A percentile compares a stretch with the other conserved stretches of the same genome.
phyloP scores from a whole-genome alignment of 1,284 basidiomycete species.

The Cutaneotrichosporon cavernicola region DNA sequence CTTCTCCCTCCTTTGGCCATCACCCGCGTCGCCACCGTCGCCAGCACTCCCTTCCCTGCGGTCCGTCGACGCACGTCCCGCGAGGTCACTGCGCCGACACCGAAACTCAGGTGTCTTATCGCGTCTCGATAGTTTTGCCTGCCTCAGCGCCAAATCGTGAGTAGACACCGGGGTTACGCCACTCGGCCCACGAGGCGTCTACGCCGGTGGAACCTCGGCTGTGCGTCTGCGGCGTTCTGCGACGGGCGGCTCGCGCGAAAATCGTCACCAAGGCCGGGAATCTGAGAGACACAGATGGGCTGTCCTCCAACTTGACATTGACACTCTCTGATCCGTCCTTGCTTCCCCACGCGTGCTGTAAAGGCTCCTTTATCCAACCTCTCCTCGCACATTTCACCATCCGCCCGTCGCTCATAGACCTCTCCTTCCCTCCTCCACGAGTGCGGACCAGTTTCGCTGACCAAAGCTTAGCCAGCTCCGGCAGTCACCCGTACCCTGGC shows the following conservation, averaged over 20 bases:
- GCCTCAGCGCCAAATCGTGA: not conserved
- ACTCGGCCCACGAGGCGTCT: not conserved
- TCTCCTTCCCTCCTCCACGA: not conserved
- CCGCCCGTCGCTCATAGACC: no score
- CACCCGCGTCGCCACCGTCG: not conserved
- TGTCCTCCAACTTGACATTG: no score
- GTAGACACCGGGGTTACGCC: not conserved
- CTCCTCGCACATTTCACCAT: no score
- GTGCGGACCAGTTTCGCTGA: not conserved
- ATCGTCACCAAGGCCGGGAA: no score
- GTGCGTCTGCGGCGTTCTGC: no score
- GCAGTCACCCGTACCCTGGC: not conserved
- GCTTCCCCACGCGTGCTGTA: no score
- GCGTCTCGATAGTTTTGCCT: not conserved
- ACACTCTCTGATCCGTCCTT: no score
- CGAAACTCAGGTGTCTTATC: slow-evolving; percentile 1
- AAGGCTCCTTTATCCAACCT: no score
- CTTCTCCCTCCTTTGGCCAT: not conserved
- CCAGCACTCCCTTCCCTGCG: not conserved
- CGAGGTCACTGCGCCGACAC: slow-evolving; percentile 5
- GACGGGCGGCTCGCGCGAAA: no score
- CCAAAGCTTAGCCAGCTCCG: not conserved
- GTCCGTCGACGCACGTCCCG: not conserved
- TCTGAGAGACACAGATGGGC: no score
- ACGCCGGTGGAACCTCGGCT: no score